These are phyloP conservation scores for Conoideocrella luteorostrata DNA, from an alignment of 2,329 filamentous ascomycete genomes.

Conservation along the genomic window DNA sequence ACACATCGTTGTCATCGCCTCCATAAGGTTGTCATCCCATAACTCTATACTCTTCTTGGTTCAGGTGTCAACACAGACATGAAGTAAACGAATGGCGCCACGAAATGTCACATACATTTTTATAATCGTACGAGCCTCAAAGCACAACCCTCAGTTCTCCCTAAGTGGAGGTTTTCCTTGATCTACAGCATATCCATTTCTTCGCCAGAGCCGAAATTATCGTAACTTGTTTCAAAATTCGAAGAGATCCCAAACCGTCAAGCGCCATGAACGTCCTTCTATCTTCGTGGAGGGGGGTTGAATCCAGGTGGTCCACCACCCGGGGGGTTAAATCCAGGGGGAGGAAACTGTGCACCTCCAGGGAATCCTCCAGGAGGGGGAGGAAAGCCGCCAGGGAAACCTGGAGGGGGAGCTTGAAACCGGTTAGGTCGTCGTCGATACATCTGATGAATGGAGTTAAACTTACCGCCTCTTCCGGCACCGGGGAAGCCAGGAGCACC, in stretches of 20 bases:
- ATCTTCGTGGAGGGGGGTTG: slow-evolving; percentile 63
- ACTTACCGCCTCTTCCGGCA: slow-evolving; percentile 51
- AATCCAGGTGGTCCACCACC: slow-evolving; percentile 52
- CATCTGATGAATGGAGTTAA: slow-evolving; percentile 4
- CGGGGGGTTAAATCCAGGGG: slow-evolving; percentile 23
- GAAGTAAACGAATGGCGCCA: slow-evolving; percentile 7
- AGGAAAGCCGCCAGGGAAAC: slow-evolving; percentile 44
- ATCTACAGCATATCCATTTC: slow-evolving; percentile 7
- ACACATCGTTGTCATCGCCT: neutral
- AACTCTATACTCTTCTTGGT: slow-evolving; percentile 3
- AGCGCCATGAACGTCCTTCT: slow-evolving; percentile 22
- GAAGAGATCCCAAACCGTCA: slow-evolving; percentile 17
- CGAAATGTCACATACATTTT: slow-evolving; percentile 9
- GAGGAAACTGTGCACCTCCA: slow-evolving; percentile 14
- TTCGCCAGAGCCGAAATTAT: slow-evolving; percentile 14
- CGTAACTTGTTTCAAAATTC: slow-evolving; percentile 17
- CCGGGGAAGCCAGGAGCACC: slow-evolving; percentile 39
- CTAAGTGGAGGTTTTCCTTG: neutral
- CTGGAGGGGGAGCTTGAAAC: slow-evolving; percentile 38
- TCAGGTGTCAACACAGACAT: slow-evolving; percentile 9
- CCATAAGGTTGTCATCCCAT: neutral
- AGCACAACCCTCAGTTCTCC: neutral
- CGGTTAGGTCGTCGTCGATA: slow-evolving; percentile 23
- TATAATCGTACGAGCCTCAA: neutral
- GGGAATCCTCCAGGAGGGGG: slow-evolving; percentile 39